Conservation (phyloP, 805 yeast genomes). For the Cyberlindnera subsufficiens region DNA sequence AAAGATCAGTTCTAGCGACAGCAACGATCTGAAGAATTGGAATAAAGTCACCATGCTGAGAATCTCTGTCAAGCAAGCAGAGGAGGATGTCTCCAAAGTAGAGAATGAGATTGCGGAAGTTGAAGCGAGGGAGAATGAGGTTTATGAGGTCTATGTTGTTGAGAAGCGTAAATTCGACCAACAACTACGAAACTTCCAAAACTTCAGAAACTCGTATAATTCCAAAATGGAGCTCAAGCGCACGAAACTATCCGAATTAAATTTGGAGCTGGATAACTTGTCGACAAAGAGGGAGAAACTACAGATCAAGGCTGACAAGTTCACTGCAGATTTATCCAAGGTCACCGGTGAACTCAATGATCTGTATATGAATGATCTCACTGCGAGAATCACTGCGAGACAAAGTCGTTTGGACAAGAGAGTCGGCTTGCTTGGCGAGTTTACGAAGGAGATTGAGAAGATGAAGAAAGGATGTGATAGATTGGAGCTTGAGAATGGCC, state of each 20-base stretch:
- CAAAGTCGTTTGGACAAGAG: slow-evolving; percentile 18
- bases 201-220: slow-evolving; percentile 26
- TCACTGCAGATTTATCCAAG: slow-evolving; percentile 15
- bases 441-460: slow-evolving; percentile 21
- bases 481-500: slow-evolving; percentile 16
- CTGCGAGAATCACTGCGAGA: slow-evolving; percentile 14
- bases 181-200: slow-evolving; percentile 25
- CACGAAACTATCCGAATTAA: slow-evolving; percentile 20
- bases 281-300: slow-evolving; percentile 29
- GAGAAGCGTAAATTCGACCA: slow-evolving; percentile 34
- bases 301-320: slow-evolving; percentile 25
- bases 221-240: slow-evolving; percentile 20
- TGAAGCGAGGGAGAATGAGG: slow-evolving; percentile 27
- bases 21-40: slow-evolving; percentile 47
- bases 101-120: slow-evolving; percentile 10
- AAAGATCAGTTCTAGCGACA: slow-evolving; percentile 41
- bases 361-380: slow-evolving; percentile 10
- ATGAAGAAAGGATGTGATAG: slow-evolving; percentile 13
- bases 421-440: slow-evolving; percentile 17
- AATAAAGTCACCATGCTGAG: slow-evolving; percentile 19
- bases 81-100: slow-evolving; percentile 19
- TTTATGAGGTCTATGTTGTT: slow-evolving; percentile 32
- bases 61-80: slow-evolving; percentile 19
- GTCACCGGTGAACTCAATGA: slow-evolving; percentile 12
- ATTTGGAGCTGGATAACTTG: slow-evolving; percentile 25